phyloP scores from a whole-genome alignment of 2,329 filamentous ascomycete species.

The Hypoxylon sp. region DNA sequence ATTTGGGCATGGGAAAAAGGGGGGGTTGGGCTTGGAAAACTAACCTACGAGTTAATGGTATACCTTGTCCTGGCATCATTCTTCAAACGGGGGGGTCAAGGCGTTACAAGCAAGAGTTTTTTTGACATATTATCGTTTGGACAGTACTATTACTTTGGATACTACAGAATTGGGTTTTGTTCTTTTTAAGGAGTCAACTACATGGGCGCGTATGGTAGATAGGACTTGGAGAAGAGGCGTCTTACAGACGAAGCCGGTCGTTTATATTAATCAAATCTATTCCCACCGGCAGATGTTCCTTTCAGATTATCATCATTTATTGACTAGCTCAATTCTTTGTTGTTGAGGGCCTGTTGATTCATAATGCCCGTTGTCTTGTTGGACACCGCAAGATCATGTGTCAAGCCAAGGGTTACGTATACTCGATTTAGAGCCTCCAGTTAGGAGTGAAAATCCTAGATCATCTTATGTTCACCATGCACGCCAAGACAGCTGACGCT shows the following conservation, averaged over 20 bases:
- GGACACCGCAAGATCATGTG: not conserved
- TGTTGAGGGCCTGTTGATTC: not conserved
- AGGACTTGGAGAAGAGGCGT: constrained; percentile 28
- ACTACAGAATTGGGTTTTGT: constrained; percentile 14
- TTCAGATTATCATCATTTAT: not conserved
- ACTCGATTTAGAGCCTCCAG: not conserved
- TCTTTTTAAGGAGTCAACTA: constrained; percentile 21
- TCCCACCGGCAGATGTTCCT: constrained; percentile 6
- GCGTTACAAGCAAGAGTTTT: constrained; percentile 34
- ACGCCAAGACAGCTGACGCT: not conserved
- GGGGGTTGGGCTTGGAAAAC: constrained; percentile 22
- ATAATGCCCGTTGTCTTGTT: not conserved
- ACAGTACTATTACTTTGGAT: constrained; percentile 14
- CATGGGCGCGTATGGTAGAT: constrained; percentile 31
- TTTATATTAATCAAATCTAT: constrained; percentile 29
- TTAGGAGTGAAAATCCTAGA: not conserved
- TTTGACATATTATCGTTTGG: constrained; percentile 17
- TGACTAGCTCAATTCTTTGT: not conserved
- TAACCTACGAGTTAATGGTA: constrained; percentile 19
- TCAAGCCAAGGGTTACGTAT: not conserved
- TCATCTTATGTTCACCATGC: not conserved
- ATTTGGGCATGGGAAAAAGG: constrained; percentile 31
- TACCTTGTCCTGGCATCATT: constrained; percentile 33
- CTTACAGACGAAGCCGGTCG: constrained; percentile 39
- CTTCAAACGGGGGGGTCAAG: constrained; percentile 23